These are phyloP conservation scores for Xylariaceae sp. DNA, from an alignment of 2,329 filamentous ascomycete species.

Conservation along the genomic window DNA sequence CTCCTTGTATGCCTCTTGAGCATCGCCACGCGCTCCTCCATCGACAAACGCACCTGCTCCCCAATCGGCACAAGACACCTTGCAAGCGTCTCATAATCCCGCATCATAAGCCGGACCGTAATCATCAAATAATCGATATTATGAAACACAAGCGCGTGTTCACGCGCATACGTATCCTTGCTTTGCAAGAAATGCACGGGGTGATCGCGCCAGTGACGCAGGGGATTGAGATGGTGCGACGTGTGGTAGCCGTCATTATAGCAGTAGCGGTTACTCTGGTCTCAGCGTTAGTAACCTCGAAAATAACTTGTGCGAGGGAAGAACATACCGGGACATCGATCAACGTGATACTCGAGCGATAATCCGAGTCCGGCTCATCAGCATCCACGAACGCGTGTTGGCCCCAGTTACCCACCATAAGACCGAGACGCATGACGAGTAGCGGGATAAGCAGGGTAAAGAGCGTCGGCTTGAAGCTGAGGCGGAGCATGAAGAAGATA, in stretches of 20 bases:
- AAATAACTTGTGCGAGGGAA: neutral
- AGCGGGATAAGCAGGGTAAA: conserved; percentile 66
- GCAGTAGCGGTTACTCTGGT: conserved; percentile 73
- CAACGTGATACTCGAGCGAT: conserved; percentile 70
- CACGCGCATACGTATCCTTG: conserved; percentile 60
- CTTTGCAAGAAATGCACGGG: conserved; percentile 66
- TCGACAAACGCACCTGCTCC: conserved; percentile 60
- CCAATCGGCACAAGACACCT: conserved; percentile 69
- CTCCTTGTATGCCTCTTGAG: conserved; percentile 58
- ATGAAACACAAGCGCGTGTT: conserved; percentile 70
- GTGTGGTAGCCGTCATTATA: conserved; percentile 83
- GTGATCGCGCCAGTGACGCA: conserved; percentile 76
- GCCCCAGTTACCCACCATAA: conserved; percentile 83
- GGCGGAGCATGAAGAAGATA: conserved; percentile 45
- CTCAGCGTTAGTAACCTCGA: too few relatives aligned
- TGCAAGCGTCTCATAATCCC: conserved; percentile 67
- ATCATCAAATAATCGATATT: conserved; percentile 79
- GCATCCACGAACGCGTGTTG: conserved; percentile 78
- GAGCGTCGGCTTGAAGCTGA: conserved; percentile 51
- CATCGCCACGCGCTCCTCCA: conserved; percentile 59
- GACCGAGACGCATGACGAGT: conserved; percentile 57
- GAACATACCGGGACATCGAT: conserved; percentile 66
- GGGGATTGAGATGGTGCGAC: conserved; percentile 72
- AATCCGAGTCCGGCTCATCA: conserved; percentile 70
- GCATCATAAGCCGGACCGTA: conserved; percentile 60